A percentile compares a stretch with the other conserved stretches of the same genome.
phyloP scores from a whole-genome alignment of 495 filamentous ascomycete genomes.

The Xylaria telfairii region DNA sequence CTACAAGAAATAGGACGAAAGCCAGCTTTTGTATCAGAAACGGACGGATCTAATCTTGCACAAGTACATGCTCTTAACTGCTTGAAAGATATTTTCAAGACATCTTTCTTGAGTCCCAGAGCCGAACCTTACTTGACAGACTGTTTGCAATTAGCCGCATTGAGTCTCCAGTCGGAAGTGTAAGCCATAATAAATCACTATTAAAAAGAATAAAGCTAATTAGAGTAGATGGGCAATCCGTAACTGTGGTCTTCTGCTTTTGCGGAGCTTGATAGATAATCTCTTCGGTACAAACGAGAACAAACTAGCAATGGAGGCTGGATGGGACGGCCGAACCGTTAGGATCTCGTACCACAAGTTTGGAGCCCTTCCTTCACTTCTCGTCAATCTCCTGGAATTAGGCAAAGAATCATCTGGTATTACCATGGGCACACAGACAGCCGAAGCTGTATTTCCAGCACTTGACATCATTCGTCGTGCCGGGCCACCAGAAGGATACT shows the following conservation, averaged over 20 bases:
- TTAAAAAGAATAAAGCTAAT: conserved; percentile 33
- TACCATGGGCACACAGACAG: conserved; percentile 49
- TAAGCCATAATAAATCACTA: conserved; percentile 53
- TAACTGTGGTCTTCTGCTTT: conserved; percentile 89
- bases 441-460: conserved; percentile 85
- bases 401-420: conserved; percentile 47
- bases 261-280: conserved; percentile 79
- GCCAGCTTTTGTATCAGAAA: conserved; percentile 54
- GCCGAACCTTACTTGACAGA: conserved; percentile 73
- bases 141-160: conserved; percentile 75
- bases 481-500: conserved; percentile 56
- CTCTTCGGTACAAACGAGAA: conserved; percentile 71
- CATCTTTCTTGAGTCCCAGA: conserved; percentile 67
- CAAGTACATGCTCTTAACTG: conserved; percentile 96
- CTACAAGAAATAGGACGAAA: conserved; percentile 61
- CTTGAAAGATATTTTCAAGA: conserved; percentile 84
- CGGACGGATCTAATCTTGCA: conserved; percentile 71
- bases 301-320: conserved; percentile 54
- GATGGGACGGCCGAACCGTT: conserved; percentile 56
- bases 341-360: conserved; percentile 73
- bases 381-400: conserved; percentile 67
- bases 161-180: conserved; percentile 69
- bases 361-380: conserved; percentile 68
- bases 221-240: conserved; percentile 81
- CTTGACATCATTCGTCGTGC: conserved; percentile 79